Conservation (phyloP, 2,329 filamentous ascomycete genomes). For the Trichophyton schoenleinii region DNA sequence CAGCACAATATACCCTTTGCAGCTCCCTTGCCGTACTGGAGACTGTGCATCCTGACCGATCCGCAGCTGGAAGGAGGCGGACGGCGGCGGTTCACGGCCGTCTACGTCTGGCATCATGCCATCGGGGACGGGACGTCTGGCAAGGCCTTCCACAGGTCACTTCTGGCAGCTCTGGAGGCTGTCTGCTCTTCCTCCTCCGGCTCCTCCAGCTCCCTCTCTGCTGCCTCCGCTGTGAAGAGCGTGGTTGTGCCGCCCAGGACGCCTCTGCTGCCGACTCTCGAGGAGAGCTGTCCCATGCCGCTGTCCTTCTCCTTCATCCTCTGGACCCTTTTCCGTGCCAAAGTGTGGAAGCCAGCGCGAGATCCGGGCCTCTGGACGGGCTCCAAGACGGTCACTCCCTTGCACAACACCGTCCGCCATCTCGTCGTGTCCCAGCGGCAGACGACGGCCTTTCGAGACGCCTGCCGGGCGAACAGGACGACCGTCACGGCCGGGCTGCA, state of each 20-base stretch:
- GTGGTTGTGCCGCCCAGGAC: slow-evolving; percentile 17
- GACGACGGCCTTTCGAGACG: background rate
- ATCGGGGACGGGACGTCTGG: slow-evolving; percentile 37
- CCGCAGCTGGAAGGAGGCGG: slow-evolving; percentile 8
- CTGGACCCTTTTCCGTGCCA: slow-evolving; percentile 18
- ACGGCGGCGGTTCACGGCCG: slow-evolving; percentile 27
- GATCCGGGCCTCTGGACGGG: slow-evolving; percentile 1
- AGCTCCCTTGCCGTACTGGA: slow-evolving; percentile 32
- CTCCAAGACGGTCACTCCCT: background rate
- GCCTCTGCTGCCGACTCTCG: slow-evolving; percentile 31
- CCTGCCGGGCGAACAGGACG: slow-evolving; percentile 23
- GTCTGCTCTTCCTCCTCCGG: too few species aligned
- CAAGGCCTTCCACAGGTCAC: slow-evolving; percentile 34
- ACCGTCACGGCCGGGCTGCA: slow-evolving; percentile 33
- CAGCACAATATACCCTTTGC: slow-evolving; percentile 33
- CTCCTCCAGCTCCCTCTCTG: background rate
- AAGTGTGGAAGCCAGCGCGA: slow-evolving; percentile 7
- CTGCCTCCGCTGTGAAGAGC: slow-evolving; percentile 13
- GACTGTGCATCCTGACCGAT: slow-evolving; percentile 28
- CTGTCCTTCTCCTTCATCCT: slow-evolving; percentile 27
- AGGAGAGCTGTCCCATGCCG: slow-evolving; percentile 29
- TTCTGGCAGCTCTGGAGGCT: slow-evolving; percentile 26
- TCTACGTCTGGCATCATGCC: slow-evolving; percentile 39
- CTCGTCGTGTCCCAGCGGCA: background rate
- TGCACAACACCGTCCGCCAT: background rate